Percentiles rank a stretch among this genome's conserved stretches.
These are phyloP conservation scores for Globisporangium radiosum DNA, from an alignment of 352 stramenopile species.

Conservation along the genomic window DNA sequence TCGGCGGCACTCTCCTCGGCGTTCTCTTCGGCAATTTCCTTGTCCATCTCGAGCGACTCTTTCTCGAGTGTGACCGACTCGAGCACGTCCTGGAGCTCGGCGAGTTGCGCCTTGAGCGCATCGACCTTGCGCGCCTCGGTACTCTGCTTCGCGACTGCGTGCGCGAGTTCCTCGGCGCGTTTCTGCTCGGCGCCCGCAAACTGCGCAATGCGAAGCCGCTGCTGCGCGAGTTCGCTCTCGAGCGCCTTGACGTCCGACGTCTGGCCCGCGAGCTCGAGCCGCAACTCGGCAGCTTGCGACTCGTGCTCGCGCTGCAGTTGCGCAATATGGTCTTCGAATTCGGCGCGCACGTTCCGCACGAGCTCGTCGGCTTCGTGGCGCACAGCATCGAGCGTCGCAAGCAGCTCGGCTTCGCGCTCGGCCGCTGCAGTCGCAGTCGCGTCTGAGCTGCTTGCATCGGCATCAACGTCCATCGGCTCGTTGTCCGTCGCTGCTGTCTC, in stretches of 20 bases:
- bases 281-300: slow-evolving; percentile 44
- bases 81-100: slow-evolving; percentile 75
- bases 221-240: slow-evolving; percentile 60
- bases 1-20: slow-evolving; percentile 68
- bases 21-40: slow-evolving; percentile 82
- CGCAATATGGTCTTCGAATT: slow-evolving; percentile 62
- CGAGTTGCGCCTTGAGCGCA: slow-evolving; percentile 50
- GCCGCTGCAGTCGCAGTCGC: slow-evolving; percentile 6
- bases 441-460: slow-evolving; percentile 30
- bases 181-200: slow-evolving; percentile 71
- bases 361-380: slow-evolving; percentile 55
- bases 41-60: slow-evolving; percentile 85
- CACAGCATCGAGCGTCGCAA: slow-evolving; percentile 47
- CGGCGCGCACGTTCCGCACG: slow-evolving; percentile 40
- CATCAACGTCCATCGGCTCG: background rate
- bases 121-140: slow-evolving; percentile 66
- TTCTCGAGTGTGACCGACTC: slow-evolving; percentile 85
- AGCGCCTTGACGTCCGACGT: slow-evolving; percentile 50
- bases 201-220: slow-evolving; percentile 54
- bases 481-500: too few species aligned
- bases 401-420: slow-evolving; percentile 24
- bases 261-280: slow-evolving; percentile 55
- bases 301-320: slow-evolving; percentile 48
- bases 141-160: slow-evolving; percentile 62
- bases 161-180: slow-evolving; percentile 69